Evolutionary conservation across 106 monocot genomes (phyloP), one percentile per base, ranked within the genome.

Genomic region (Dendrobium catenatum): DNA sequence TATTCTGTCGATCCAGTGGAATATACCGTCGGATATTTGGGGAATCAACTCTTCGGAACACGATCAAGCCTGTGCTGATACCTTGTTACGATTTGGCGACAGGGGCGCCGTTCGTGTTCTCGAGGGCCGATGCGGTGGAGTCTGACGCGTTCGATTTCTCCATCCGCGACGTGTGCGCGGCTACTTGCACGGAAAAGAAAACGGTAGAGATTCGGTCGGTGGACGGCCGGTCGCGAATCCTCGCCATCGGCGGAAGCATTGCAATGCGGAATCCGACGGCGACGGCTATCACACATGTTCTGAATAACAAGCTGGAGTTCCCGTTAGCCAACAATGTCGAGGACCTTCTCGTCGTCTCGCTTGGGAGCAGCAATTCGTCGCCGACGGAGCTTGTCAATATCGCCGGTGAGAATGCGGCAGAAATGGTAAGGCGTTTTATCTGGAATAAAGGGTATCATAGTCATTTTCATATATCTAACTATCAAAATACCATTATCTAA

Each of bases 61-160:
- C 92, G 40, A 70, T 94, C 76, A 85, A 90, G 72, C 90, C 94
- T 13, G 80, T 97, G 74, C 89, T 97, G 77, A 79, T 97, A 1
- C 90, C 96, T n/a, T 97, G 96, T 82, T 94, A 87, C 84, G 94
- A 97, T 59, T 81, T 97, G 24, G 26, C 83, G 16, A 88, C 90
- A 0, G 87, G 90, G 0, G 84, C 90, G 78, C 90, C 90, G 46
- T 94, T 97, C 75, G 64, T 94, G 51, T 97, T 97, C 90, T 97
- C 96, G 7, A 79, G 96, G 9, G 92, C 96, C 6, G 96, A 94
- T 81, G 96, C 94, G 3, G 77, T 90, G 58, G 94, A 94, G 84
- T 72, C 85, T 55, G 89, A 81, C 75, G 92, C 85, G 4, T 94
- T 84, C 84, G 90, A 97, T 72, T 97, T 97, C 86, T 46, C 42